These are phyloP conservation scores for Sporothrix protearum DNA, from an alignment of 2,329 filamentous ascomycete genomes.

Conservation along the genomic window DNA sequence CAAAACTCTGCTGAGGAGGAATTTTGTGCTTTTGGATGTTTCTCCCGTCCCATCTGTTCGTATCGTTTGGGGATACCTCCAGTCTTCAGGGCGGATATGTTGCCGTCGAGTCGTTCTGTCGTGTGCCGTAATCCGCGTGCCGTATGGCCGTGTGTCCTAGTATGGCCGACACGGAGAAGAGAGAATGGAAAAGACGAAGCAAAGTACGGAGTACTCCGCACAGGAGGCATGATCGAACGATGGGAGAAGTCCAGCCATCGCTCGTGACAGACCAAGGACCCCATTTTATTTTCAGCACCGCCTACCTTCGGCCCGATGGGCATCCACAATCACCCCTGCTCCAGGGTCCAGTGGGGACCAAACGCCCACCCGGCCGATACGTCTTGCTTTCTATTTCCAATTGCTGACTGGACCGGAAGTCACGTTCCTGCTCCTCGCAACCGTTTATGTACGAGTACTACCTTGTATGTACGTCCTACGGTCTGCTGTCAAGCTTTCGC, in stretches of 20 bases:
- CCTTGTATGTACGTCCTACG: too few relatives aligned
- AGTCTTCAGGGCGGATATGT: background rate
- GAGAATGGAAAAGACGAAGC: background rate
- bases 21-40: background rate
- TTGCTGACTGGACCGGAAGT: background rate
- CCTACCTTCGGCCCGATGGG: constrained; percentile 13
- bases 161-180: background rate
- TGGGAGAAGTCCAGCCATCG: background rate
- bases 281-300: constrained; percentile 1
- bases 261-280: background rate
- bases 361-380: background rate
- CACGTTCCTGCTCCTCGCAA: too few relatives aligned
- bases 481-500: background rate
- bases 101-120: background rate
- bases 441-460: too few relatives aligned
- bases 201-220: too few relatives aligned
- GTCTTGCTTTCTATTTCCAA: background rate
- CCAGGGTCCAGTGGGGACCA: background rate
- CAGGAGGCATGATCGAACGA: background rate
- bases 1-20: background rate
- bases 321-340: background rate
- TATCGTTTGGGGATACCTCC: background rate
- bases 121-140: background rate
- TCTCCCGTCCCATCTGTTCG: background rate
- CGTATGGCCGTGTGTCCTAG: background rate